Evolutionary conservation across 75 land plant species (phyloP), one percentile per base, ranked within the genome.

Genomic region (Cryptomeria japonica): DNA sequence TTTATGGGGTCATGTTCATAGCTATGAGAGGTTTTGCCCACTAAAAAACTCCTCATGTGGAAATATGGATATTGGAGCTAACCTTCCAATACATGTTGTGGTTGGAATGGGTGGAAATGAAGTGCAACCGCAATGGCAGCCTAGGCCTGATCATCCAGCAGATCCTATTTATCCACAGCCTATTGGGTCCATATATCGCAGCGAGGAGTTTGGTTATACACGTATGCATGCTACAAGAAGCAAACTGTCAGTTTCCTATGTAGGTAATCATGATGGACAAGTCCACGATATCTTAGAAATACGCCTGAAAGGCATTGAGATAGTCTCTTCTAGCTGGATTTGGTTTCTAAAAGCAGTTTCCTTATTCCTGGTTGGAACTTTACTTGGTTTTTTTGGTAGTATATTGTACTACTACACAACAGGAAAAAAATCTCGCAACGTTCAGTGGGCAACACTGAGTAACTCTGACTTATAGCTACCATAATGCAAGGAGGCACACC

Each of bases 1-100:
- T 0, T 79, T 91, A 47, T 87, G 86, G 92, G 92, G 92, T 25
- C 92, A 91, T 84, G 89, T 91, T 49, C 91, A 91, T 86, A 91
- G 83, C 41, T 91, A 91, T 90, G 92, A 91, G 86, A 80, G 91
- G 32, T 90, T 84, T 37, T 91, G 92, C 47, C 75, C 88, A 19
- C 18, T 87, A 39, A 84, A 75, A 42, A 91, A 91, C 70, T 89
- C 53, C 14, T 87, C 86, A 19, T 87, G 91, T 87, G 92, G 75
- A 25, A 87, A 77, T 18, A 72, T 47, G 46, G 36, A 46, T 28
- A 79, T 10, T 32, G 42, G 37, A 31, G n/a, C 88, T 55, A 15
- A 90, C 44, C 73, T 90, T 80, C 92, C 89, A 25, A 49, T 90
- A 42, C 87, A 91, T 86, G 72, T 91, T 13, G 92, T 87, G 22